Conservation (phyloP, 2,329 filamentous ascomycete genomes). For the Cytospora mali region DNA sequence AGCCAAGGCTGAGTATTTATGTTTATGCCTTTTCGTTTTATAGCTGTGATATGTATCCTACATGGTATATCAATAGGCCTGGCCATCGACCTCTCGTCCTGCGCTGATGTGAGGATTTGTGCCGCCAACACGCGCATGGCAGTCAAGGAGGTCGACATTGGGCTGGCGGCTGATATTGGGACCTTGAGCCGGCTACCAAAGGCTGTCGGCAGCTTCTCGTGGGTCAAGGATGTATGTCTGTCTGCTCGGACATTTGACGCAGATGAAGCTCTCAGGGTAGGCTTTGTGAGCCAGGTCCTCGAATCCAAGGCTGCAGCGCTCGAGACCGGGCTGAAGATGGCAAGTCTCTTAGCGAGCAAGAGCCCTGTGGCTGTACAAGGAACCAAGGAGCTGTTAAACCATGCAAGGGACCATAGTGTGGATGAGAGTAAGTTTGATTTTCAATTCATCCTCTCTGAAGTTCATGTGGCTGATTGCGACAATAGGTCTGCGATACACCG, state of each 20-base stretch:
- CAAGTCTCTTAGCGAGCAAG: conserved; percentile 70
- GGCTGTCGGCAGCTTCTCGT: conserved; percentile 68
- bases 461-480: conserved; percentile 11
- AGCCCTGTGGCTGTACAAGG: conserved; percentile 86
- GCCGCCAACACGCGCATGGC: conserved; percentile 62
- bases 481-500: conserved; percentile 75
- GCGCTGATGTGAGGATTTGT: conserved; percentile 71
- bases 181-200: conserved; percentile 75
- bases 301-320: conserved; percentile 66
- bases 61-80: conserved; percentile 80
- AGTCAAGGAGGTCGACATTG: conserved; percentile 83
- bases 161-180: conserved; percentile 77
- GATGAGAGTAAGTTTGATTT: conserved; percentile 68
- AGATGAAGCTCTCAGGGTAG: conserved; percentile 69
- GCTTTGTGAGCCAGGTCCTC: conserved; percentile 69
- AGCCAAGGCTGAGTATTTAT: neutral
- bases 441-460: conserved; percentile 3
- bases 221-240: conserved; percentile 79
- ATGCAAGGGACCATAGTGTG: conserved; percentile 75
- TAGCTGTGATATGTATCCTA: conserved; percentile 78
- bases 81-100: conserved; percentile 72
- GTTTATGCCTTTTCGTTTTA: neutral
- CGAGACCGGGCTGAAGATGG: conserved; percentile 63
- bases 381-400: conserved; percentile 86
- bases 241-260: conserved; percentile 70